Evolutionary conservation across 345 rosid species (phyloP).

Genomic region (Firmiana major): DNA sequence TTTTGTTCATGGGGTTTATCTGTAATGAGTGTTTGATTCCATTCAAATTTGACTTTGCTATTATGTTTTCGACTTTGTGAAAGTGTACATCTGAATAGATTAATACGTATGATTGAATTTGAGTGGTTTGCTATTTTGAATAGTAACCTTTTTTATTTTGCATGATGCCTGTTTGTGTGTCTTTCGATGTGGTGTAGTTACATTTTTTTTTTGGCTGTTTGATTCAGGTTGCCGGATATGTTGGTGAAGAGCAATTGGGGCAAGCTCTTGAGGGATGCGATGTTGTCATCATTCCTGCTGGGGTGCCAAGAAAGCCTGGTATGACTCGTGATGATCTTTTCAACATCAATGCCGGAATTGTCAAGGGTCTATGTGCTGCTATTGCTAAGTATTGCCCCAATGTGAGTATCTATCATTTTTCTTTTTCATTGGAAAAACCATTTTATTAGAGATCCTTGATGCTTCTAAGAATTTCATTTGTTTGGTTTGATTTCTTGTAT

Average conservation of each 20-base stretch:
- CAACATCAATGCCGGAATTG: constrained; percentile 89
- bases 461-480: not conserved
- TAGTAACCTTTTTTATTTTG: too few species aligned
- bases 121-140: not conserved
- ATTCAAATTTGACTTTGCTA: not conserved
- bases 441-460: not conserved
- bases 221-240: constrained; percentile 53
- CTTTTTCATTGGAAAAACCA: not conserved
- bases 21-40: not conserved
- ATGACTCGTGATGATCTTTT: constrained; percentile 95
- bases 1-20: not conserved
- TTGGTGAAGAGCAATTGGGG: constrained; percentile 63
- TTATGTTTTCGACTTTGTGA: not conserved
- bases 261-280: constrained; percentile 71
- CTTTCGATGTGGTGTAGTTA: not conserved
- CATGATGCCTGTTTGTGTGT: not conserved
- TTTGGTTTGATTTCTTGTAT: not conserved
- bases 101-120: not conserved
- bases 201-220: not conserved
- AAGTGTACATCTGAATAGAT: not conserved
- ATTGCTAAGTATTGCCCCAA: constrained; percentile 79
- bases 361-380: constrained; percentile 61
- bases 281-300: constrained; percentile 80
- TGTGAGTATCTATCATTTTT: constrained; percentile 35
- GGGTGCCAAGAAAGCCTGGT: constrained; percentile 90